These are phyloP conservation scores for Huntiella omanensis DNA, from an alignment of 2,329 filamentous ascomycete species.

Conservation along the genomic window DNA sequence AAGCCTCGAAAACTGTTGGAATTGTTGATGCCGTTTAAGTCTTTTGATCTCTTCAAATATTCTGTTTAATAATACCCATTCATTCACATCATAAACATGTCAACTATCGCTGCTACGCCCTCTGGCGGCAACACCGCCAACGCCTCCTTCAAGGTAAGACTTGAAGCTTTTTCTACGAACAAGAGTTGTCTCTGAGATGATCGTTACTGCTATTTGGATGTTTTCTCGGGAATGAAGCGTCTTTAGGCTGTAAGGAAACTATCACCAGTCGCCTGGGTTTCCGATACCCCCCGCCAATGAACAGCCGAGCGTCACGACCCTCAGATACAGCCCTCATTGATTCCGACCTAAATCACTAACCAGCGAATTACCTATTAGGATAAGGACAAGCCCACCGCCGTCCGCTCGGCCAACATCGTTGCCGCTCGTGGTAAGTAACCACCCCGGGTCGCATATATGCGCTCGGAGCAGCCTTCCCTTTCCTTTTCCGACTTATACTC, in stretches of 20 bases:
- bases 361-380: constrained; percentile 27
- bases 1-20: not conserved
- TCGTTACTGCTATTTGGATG: not conserved
- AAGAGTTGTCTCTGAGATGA: not conserved
- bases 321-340: no score
- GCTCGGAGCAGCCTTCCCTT: not conserved
- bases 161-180: not conserved
- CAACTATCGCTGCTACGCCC: constrained; percentile 11
- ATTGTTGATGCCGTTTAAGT: not conserved
- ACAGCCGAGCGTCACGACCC: no score
- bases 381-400: constrained; percentile 98
- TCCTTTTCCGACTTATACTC: not conserved
- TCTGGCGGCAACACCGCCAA: constrained; percentile 24
- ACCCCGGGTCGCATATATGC: no score
- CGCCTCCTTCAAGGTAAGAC: constrained; percentile 36
- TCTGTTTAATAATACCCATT: constrained; percentile 1
- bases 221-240: no score
- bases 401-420: constrained; percentile 90
- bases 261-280: not conserved
- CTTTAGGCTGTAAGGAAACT: no score
- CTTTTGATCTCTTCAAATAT: constrained; percentile 1
- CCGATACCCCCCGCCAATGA: not conserved
- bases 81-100: constrained; percentile 7
- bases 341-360: not conserved
- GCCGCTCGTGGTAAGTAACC: constrained; percentile 61